Conservation (phyloP, 257 asterid species). For the Perilla frutescens region DNA sequence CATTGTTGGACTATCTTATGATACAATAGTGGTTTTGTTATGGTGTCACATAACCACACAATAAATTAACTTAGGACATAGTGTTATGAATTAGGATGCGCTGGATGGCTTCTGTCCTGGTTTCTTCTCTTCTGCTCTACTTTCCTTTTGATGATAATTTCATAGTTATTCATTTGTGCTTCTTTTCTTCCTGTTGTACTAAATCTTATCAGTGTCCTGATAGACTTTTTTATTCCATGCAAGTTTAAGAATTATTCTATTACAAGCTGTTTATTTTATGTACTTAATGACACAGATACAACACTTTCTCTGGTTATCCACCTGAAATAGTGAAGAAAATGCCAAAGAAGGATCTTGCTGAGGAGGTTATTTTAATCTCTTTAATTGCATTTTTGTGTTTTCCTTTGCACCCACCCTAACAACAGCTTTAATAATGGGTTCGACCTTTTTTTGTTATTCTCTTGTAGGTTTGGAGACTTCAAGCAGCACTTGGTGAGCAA, state of each 20-base stretch:
- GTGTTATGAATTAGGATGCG: neutral
- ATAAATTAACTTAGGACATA: constrained; percentile 9
- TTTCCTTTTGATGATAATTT: neutral
- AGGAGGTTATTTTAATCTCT: constrained; percentile 67
- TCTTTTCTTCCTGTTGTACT: constrained; percentile 7
- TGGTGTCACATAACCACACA: constrained; percentile 15
- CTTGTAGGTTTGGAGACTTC: constrained; percentile 98
- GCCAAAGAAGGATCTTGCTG: constrained; percentile 99
- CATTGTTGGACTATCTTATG: constrained; percentile 22
- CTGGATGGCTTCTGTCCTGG: constrained; percentile 16
- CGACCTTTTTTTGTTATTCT: constrained; percentile 17
- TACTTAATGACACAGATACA: constrained; percentile 61
- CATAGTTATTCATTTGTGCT: neutral
- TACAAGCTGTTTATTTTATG: constrained; percentile 29
- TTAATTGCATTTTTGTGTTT: neutral
- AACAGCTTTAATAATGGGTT: neutral
- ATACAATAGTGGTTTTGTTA: constrained; percentile 9
- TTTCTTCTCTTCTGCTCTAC: constrained; percentile 7
- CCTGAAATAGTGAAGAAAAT: constrained; percentile 97
- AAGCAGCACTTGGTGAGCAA: constrained; percentile 99
- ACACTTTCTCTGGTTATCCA: constrained; percentile 93
- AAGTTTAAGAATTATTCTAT: constrained; percentile 23
- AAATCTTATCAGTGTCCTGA: constrained; percentile 15
- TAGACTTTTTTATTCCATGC: constrained; percentile 25
- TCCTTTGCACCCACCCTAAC: neutral